A percentile compares a stretch with the other conserved stretches of the same genome.
These are phyloP conservation scores for Musa troglodytarum DNA, from an alignment of 176 grass and related monocot genomes.

Conservation along the genomic window DNA sequence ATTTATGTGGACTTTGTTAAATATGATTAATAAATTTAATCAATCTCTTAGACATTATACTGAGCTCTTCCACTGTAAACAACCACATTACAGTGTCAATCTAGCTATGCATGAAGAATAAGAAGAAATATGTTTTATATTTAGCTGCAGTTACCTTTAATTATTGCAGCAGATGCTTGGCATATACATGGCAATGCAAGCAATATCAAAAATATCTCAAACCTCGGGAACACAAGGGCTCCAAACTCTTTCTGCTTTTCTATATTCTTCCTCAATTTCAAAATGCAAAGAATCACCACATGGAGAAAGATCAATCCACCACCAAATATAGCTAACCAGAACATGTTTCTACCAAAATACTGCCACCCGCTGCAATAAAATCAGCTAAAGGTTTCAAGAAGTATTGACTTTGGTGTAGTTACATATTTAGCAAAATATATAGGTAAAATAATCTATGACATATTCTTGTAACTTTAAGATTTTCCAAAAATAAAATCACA, in stretches of 20 bases:
- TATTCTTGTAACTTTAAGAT: not conserved
- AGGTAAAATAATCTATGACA: not conserved
- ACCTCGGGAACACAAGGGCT: conserved; percentile 54
- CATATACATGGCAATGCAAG: conserved; percentile 65
- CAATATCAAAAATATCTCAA: conserved; percentile 61
- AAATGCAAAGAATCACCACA: conserved; percentile 30
- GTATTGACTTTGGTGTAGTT: not conserved
- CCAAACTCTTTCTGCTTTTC: conserved; percentile 29
- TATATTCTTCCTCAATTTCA: conserved; percentile 29
- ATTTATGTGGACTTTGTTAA: not conserved
- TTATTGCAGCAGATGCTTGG: conserved; percentile 51
- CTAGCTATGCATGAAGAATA: not conserved
- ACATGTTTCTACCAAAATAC: conserved; percentile 74
- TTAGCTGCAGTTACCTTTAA: conserved; percentile 34
- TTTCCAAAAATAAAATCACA: too few relatives aligned
- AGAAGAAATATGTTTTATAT: not conserved
- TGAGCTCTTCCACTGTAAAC: not conserved
- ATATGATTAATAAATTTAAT: not conserved
- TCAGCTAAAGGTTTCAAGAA: not conserved
- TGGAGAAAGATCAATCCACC: conserved; percentile 59
- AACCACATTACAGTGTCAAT: not conserved
- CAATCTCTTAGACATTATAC: not conserved
- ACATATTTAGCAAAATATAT: not conserved
- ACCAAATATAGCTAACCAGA: conserved; percentile 67
- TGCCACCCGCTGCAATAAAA: conserved; percentile 50